These are phyloP conservation scores for Paramecium primaurelia DNA, from an alignment of 73 alveolate species.

Conservation along the genomic window DNA sequence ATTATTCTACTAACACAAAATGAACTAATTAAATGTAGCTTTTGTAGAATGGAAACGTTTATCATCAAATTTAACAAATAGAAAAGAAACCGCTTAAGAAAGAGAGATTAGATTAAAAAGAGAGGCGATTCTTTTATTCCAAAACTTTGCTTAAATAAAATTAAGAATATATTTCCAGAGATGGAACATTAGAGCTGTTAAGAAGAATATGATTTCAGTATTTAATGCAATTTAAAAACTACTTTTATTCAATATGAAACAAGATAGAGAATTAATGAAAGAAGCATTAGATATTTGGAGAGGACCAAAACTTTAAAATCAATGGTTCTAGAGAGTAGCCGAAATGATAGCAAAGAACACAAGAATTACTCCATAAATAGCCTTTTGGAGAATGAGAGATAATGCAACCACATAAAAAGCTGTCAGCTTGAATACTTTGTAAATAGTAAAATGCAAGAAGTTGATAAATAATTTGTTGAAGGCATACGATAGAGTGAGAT, in stretches of 20 bases:
- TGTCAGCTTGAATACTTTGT: not conserved
- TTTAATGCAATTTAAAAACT: not conserved
- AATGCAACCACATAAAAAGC: not conserved
- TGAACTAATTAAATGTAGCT: not conserved
- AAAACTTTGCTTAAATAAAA: not conserved
- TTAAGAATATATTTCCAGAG: not conserved
- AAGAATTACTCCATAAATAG: constrained; percentile 28
- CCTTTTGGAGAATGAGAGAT: constrained; percentile 44
- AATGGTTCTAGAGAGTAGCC: constrained; percentile 28
- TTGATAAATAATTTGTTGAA: not conserved
- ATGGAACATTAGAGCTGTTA: not conserved
- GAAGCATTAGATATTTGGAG: constrained; percentile 14
- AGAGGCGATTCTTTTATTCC: not conserved
- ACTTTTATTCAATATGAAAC: not conserved
- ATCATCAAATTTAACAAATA: not conserved
- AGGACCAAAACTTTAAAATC: not conserved
- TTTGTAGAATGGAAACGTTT: not conserved
- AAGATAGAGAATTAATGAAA: not conserved
- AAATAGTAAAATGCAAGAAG: constrained; percentile 19
- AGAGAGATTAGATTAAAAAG: not conserved
- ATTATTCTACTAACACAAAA: not conserved
- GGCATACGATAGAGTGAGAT: not conserved
- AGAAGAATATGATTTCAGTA: not conserved
- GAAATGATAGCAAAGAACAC: constrained; percentile 27
- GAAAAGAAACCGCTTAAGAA: not conserved